Conservation (phyloP, 208 protist genomes). For the Crithidia mellificae region DNA sequence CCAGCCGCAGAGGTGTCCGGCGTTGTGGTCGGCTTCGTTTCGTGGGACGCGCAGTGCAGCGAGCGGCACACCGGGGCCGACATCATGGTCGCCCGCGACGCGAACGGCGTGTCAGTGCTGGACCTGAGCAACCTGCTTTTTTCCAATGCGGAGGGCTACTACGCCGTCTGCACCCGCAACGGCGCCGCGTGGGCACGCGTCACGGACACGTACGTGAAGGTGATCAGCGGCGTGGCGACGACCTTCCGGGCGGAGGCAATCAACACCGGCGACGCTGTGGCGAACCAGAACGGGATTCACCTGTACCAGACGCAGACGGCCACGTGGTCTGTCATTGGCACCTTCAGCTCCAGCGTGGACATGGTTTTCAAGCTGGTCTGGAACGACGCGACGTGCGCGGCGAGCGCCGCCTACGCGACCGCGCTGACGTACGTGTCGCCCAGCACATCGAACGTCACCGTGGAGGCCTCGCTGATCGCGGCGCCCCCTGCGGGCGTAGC, state of each 20-base stretch:
- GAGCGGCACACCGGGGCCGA: constrained; percentile 21
- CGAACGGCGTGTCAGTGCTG: constrained; percentile 29
- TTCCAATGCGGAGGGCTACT: constrained; percentile 38
- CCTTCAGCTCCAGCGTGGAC: constrained; percentile 34
- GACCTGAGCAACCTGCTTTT: constrained; percentile 45
- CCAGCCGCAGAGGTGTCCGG: constrained; percentile 33
- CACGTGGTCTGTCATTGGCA: constrained; percentile 52
- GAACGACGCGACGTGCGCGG: constrained; percentile 51
- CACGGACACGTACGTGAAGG: constrained; percentile 38
- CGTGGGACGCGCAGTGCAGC: constrained; percentile 44
- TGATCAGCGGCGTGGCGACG: constrained; percentile 20
- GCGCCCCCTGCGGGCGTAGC: constrained; percentile 22
- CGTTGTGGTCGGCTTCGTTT: constrained; percentile 46
- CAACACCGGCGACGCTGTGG: constrained; percentile 30
- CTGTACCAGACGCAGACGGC: constrained; percentile 63
- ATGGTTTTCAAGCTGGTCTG: constrained; percentile 56
- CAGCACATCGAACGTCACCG: constrained; percentile 37
- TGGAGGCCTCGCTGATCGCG: constrained; percentile 50
- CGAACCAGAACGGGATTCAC: constrained; percentile 33
- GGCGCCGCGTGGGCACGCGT: constrained; percentile 27
- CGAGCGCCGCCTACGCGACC: constrained; percentile 40
- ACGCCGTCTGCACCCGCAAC: constrained; percentile 44
- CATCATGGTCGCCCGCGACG: constrained; percentile 31
- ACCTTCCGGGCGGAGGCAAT: constrained; percentile 44
- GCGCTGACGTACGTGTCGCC: constrained; percentile 38